A percentile compares a stretch with the other conserved stretches of the same genome.
These are phyloP conservation scores for Penicillium argentinense DNA, from an alignment of 495 filamentous ascomycete species.

Conservation along the genomic window DNA sequence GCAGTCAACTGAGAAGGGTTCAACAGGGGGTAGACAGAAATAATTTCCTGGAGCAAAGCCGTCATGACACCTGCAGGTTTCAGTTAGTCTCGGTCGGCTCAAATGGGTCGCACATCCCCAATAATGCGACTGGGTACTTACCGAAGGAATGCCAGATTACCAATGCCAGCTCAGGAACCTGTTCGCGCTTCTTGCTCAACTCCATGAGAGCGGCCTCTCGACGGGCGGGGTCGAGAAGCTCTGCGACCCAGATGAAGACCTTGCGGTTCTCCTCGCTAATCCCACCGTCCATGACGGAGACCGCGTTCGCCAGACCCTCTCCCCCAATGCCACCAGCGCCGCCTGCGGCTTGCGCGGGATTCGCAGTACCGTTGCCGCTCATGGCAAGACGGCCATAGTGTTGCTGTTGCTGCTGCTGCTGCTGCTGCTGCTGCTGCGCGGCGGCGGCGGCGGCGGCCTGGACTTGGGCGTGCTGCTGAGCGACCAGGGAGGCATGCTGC, in stretches of 20 bases:
- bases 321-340: conserved; percentile 45
- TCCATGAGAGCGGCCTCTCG: conserved; percentile 91
- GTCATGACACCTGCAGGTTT: conserved; percentile 86
- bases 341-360: conserved; percentile 40
- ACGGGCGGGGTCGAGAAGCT: conserved; percentile 82
- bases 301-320: conserved; percentile 52
- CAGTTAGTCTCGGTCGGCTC: conserved; percentile 29
- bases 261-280: conserved; percentile 90
- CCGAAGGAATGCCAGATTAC: conserved; percentile 99
- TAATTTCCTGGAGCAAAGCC: conserved; percentile 95
- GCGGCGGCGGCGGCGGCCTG: conserved; percentile 63
- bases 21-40: conserved; percentile 94
- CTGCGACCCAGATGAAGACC: conserved; percentile 88
- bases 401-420: conserved; percentile 77
- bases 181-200: conserved; percentile 97
- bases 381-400: conserved; percentile 76
- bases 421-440: too few species aligned
- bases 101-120: conserved; percentile 3
- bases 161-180: conserved; percentile 92
- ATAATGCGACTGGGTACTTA: conserved; percentile 46
- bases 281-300: conserved; percentile 52
- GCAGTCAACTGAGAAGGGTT: conserved; percentile 97
- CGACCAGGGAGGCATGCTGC: conserved; percentile 48
- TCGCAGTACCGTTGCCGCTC: conserved; percentile 51
- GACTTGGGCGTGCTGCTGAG: conserved; percentile 58